phyloP scores from a whole-genome alignment of 768 basidiomycete species.

The Phaeotremella skinneri region DNA sequence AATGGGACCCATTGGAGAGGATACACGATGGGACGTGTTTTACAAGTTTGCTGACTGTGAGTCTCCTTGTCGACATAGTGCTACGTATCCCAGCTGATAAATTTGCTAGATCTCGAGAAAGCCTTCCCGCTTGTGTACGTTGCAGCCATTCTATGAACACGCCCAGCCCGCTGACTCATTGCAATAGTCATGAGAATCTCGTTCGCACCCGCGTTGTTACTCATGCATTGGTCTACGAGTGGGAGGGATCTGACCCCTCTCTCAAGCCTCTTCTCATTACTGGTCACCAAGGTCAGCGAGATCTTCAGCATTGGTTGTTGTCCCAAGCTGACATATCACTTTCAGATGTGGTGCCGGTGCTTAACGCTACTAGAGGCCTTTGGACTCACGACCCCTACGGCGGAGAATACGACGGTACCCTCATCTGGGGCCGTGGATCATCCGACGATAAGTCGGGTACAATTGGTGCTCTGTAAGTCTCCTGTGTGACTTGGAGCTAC shows the following conservation, averaged over 20 bases:
- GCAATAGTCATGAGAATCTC: conserved; percentile 60
- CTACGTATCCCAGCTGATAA: background rate
- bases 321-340: background rate
- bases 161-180: background rate
- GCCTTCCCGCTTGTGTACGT: conserved; percentile 66
- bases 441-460: conserved; percentile 47
- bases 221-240: conserved; percentile 69
- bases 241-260: conserved; percentile 63
- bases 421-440: conserved; percentile 49
- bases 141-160: background rate
- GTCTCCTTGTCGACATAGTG: conserved; percentile 10
- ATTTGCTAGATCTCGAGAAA: conserved; percentile 53
- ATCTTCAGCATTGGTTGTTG: background rate
- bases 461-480: conserved; percentile 43
- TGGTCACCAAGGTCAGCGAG: conserved; percentile 45
- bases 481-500: background rate
- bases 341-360: conserved; percentile 47
- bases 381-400: conserved; percentile 44
- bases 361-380: conserved; percentile 30
- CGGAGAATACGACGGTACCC: conserved; percentile 35
- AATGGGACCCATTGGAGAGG: conserved; percentile 42
- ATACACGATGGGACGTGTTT: conserved; percentile 43
- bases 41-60: conserved; percentile 37
- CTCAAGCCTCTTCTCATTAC: conserved; percentile 66
- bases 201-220: conserved; percentile 69